A percentile compares a stretch with the other conserved stretches of the same genome.
phyloP scores from a whole-genome alignment of 192 early-diverging fungal species.

The Dimargaris xerosporica region DNA sequence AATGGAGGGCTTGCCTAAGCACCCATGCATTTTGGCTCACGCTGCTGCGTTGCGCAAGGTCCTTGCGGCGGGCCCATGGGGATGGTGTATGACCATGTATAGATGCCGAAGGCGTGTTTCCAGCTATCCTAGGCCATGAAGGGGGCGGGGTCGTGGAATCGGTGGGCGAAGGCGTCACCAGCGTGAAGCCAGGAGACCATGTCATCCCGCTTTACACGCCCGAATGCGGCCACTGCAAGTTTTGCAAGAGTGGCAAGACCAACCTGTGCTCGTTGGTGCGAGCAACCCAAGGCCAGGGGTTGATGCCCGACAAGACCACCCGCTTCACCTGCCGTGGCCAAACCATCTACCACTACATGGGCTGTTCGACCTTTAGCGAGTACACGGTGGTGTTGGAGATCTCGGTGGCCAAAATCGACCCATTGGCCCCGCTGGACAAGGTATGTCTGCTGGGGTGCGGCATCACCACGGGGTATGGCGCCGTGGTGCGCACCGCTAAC shows the following conservation, averaged over 20 bases:
- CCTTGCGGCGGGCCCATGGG: too few species aligned
- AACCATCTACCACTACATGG: slow-evolving; percentile 91
- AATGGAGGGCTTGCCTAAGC: too few species aligned
- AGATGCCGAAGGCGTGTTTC: slow-evolving; percentile 77
- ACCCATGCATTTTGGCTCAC: too few species aligned
- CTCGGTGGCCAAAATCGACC: slow-evolving; percentile 75
- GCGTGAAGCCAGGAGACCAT: slow-evolving; percentile 80
- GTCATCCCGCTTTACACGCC: slow-evolving; percentile 88
- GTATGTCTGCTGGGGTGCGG: slow-evolving; percentile 91
- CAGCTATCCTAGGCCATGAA: slow-evolving; percentile 90
- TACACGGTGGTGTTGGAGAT: slow-evolving; percentile 90
- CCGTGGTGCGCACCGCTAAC: slow-evolving; percentile 85
- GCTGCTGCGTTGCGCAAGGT: too few species aligned
- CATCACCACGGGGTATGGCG: slow-evolving; percentile 93
- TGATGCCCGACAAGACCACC: slow-evolving; percentile 89
- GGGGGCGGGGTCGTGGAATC: slow-evolving; percentile 91
- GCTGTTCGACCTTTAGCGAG: slow-evolving; percentile 85
- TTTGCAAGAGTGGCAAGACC: slow-evolving; percentile 93
- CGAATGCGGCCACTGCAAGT: slow-evolving; percentile 90
- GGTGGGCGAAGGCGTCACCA: slow-evolving; percentile 88
- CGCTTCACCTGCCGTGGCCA: slow-evolving; percentile 87
- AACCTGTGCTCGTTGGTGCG: slow-evolving; percentile 88
- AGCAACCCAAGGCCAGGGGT: slow-evolving; percentile 80
- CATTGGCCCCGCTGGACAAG: slow-evolving; percentile 63
- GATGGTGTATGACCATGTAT: too few species aligned